phyloP scores from a whole-genome alignment of 176 grass and related monocot species.

The Carex kokanica region DNA sequence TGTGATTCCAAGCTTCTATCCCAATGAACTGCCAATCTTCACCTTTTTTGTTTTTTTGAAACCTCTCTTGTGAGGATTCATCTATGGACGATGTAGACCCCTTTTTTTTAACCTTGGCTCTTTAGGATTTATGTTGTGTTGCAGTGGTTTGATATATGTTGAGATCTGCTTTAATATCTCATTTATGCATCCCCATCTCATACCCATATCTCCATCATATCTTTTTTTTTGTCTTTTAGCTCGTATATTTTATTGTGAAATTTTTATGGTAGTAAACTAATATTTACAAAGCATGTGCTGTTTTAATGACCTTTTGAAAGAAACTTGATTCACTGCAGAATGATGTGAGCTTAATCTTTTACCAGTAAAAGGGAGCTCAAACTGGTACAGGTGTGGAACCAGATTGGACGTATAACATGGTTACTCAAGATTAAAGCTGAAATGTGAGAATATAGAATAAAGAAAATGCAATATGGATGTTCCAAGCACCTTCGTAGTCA shows the following conservation, averaged over 20 bases:
- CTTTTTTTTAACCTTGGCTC: neutral
- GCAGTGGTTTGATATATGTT: conserved; percentile 19
- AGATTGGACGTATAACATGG: neutral
- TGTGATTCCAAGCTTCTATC: conserved; percentile 75
- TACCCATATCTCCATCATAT: neutral
- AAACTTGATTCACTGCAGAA: neutral
- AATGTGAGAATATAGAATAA: neutral
- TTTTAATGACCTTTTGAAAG: neutral
- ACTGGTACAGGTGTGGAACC: neutral
- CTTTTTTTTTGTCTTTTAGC: neutral
- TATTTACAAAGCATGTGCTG: neutral
- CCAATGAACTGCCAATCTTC: conserved; percentile 30
- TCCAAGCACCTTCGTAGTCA: neutral
- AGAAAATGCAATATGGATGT: neutral
- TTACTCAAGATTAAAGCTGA: neutral
- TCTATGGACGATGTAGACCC: conserved; percentile 8
- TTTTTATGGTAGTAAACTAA: neutral
- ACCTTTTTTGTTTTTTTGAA: neutral
- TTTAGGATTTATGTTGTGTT: conserved; percentile 6
- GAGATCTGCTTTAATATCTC: conserved; percentile 12
- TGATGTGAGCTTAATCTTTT: neutral
- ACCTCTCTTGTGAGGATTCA: neutral
- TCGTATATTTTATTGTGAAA: neutral
- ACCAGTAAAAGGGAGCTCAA: neutral
- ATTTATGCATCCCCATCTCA: neutral